Evolutionary conservation across 2,329 filamentous ascomycete species (phyloP).

Genomic region (Arachnomyces sp.): DNA sequence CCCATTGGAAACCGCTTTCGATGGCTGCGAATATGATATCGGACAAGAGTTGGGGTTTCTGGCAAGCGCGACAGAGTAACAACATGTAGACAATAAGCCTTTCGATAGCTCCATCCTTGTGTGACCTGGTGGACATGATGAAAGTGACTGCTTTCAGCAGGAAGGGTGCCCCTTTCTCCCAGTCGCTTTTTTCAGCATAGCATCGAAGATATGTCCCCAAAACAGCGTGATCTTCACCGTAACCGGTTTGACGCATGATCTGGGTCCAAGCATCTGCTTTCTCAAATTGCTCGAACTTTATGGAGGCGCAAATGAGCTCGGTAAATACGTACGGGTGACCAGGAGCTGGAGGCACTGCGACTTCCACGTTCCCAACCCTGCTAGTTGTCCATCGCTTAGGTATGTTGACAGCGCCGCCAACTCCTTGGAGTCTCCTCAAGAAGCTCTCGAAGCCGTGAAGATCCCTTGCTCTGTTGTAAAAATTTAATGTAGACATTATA

Average conservation of each 20-base stretch:
- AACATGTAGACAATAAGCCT: slow-evolving; percentile 33
- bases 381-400: slow-evolving; percentile 12
- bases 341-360: slow-evolving; percentile 29
- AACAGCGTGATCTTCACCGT: slow-evolving; percentile 30
- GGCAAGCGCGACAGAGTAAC: slow-evolving; percentile 30
- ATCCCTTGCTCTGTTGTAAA: slow-evolving; percentile 34
- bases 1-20: slow-evolving; percentile 27
- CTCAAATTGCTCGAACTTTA: slow-evolving; percentile 35
- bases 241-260: slow-evolving; percentile 26
- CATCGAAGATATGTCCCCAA: slow-evolving; percentile 32
- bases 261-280: slow-evolving; percentile 35
- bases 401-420: slow-evolving; percentile 26
- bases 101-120: slow-evolving; percentile 19
- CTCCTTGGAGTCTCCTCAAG: slow-evolving; percentile 28
- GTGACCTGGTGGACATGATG: slow-evolving; percentile 28
- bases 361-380: slow-evolving; percentile 28
- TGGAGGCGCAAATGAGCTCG: slow-evolving; percentile 28
- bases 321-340: slow-evolving; percentile 28
- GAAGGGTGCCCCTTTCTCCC: slow-evolving; percentile 26
- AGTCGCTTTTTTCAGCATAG: slow-evolving; percentile 29
- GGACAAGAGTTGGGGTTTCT: slow-evolving; percentile 21
- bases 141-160: slow-evolving; percentile 29
- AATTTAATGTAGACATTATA: slow-evolving; percentile 30
- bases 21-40: slow-evolving; percentile 29
- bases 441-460: slow-evolving; percentile 35